Percentiles rank a stretch among this genome's conserved stretches.
These are phyloP conservation scores for Neurospora sp. DNA, from an alignment of 495 filamentous ascomycete genomes.

Conservation along the genomic window DNA sequence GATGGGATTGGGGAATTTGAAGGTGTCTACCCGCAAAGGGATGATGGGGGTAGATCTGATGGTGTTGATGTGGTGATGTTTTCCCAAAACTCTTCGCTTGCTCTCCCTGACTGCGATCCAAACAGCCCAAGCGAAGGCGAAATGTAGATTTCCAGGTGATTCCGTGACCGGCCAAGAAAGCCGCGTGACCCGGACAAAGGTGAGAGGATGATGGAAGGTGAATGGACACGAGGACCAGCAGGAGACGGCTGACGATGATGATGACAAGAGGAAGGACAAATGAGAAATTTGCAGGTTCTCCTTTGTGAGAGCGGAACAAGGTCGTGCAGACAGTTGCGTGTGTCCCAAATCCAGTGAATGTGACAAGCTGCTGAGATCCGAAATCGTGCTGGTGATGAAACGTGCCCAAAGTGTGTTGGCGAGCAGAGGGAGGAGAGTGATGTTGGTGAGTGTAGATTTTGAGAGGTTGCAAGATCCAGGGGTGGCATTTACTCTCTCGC, in stretches of 20 bases:
- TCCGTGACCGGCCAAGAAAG: neutral
- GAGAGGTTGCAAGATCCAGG: neutral
- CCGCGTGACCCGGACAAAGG: neutral
- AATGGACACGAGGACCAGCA: neutral
- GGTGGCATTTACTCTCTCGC: neutral
- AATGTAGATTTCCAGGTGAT: neutral
- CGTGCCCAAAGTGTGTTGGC: neutral
- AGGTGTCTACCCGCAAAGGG: neutral
- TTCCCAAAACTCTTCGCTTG: neutral
- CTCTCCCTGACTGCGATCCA: neutral
- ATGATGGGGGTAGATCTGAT: neutral
- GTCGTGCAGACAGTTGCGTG: neutral
- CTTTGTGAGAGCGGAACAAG: neutral
- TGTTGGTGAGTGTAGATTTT: neutral
- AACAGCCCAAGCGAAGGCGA: neutral
- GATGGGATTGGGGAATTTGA: neutral
- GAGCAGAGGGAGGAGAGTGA: neutral
- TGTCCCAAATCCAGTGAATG: neutral
- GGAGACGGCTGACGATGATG: neutral
- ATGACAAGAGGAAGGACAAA: neutral
- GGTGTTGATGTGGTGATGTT: neutral
- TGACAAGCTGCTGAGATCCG: neutral
- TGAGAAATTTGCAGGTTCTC: neutral
- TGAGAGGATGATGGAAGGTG: neutral
- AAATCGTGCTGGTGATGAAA: conserved; percentile 3